A percentile compares a stretch with the other conserved stretches of the same genome.
phyloP scores from a whole-genome alignment of 495 filamentous ascomycete genomes.

The Podospora australis region DNA sequence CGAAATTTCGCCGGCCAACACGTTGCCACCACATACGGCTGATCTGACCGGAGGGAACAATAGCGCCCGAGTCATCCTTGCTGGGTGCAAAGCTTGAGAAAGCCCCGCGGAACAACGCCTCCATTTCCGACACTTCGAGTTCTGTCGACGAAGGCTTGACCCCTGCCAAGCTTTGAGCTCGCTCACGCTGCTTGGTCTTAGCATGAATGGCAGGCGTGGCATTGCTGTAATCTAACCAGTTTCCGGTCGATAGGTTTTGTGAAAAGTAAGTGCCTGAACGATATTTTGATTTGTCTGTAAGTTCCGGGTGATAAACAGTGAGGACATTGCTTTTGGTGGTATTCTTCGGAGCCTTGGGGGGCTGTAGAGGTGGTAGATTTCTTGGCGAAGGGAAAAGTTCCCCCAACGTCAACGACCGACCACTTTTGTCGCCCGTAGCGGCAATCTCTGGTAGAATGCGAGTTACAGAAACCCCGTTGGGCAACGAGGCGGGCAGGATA shows the following conservation, averaged over 20 bases:
- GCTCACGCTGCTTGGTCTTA: slow-evolving; percentile 63
- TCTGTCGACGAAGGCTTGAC: slow-evolving; percentile 47
- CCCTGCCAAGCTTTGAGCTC: slow-evolving; percentile 62
- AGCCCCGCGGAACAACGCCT: slow-evolving; percentile 69
- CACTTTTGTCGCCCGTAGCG: slow-evolving; percentile 33
- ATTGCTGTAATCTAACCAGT: slow-evolving; percentile 64
- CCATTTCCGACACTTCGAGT: slow-evolving; percentile 56
- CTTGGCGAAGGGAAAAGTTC: slow-evolving; percentile 73
- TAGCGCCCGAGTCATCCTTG: slow-evolving; percentile 68
- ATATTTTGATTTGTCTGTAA: slow-evolving; percentile 48
- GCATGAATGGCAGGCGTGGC: slow-evolving; percentile 50
- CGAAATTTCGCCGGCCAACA: slow-evolving; percentile 55
- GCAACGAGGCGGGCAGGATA: slow-evolving; percentile 58
- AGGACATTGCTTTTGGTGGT: slow-evolving; percentile 55
- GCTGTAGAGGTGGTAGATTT: slow-evolving; percentile 58
- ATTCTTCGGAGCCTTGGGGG: slow-evolving; percentile 62
- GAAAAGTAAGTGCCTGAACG: slow-evolving; percentile 48
- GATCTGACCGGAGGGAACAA: slow-evolving; percentile 63
- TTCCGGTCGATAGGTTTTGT: slow-evolving; percentile 52
- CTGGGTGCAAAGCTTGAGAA: slow-evolving; percentile 86
- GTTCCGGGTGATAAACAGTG: slow-evolving; percentile 55
- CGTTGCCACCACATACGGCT: slow-evolving; percentile 84
- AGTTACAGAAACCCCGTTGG: slow-evolving; percentile 65
- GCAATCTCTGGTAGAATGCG: slow-evolving; percentile 51
- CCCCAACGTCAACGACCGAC: slow-evolving; percentile 59